These are phyloP conservation scores for Endoconidiophora laricicola DNA, from an alignment of 2,329 filamentous ascomycete genomes.

Conservation along the genomic window DNA sequence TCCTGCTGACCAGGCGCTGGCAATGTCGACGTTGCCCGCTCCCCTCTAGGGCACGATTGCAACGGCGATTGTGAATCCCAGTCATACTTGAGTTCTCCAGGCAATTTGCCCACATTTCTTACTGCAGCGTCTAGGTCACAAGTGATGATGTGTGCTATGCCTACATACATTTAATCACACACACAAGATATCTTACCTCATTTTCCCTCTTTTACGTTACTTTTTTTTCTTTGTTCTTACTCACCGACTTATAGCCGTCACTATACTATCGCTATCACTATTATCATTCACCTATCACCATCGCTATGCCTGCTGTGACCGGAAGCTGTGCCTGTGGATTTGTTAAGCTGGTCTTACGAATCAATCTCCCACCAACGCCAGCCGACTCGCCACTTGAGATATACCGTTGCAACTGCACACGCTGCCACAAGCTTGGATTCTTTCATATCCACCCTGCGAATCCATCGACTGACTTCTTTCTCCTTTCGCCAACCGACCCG, in stretches of 20 bases:
- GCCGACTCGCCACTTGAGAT: conserved; percentile 22
- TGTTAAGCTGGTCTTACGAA: conserved; percentile 10
- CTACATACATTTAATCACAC: neutral
- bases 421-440: conserved; percentile 27
- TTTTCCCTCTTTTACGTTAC: too few species aligned
- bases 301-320: conserved; percentile 7
- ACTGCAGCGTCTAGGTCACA: neutral
- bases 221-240: neutral
- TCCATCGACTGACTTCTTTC: conserved; percentile 26
- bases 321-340: conserved; percentile 7
- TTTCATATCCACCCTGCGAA: conserved; percentile 25
- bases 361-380: conserved; percentile 2
- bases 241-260: neutral
- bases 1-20: too few species aligned
- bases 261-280: neutral
- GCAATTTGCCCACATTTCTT: too few species aligned
- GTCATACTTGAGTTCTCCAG: too few species aligned
- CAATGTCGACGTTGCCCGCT: too few species aligned
- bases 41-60: too few species aligned
- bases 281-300: neutral
- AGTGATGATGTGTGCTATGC: neutral
- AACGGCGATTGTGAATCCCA: too few species aligned
- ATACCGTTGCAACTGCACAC: conserved; percentile 26
- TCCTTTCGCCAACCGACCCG: conserved; percentile 26
- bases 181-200: neutral